Evolutionary conservation across 2,329 filamentous ascomycete genomes (phyloP), one percentile per base, ranked within the genome.

Genomic region (Claviceps capensis): DNA sequence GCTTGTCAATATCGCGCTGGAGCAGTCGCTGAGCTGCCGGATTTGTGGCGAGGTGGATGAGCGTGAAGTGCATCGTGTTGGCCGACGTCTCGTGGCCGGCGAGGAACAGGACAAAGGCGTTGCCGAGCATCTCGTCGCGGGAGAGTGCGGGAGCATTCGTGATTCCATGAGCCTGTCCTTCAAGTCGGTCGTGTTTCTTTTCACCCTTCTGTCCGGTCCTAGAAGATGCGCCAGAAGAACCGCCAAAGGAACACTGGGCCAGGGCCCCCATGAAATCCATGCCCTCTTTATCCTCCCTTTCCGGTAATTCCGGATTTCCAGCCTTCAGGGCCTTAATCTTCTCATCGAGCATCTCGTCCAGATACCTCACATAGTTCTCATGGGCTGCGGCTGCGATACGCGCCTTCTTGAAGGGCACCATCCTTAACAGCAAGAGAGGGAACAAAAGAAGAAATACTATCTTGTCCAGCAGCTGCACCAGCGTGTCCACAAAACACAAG

Each of bases 71-170:
- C 41, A 89, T 72, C 4, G 79, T 77, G 64, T 86, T 88, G 47
- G 86, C 86, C 2, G 85, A 85, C 1, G 86, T 90, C 66, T 93
- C 87, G 65, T 93, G 86, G 13, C 87, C 87, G 0, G 87, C 86
- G 1, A 90, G 72, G 54, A 79, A 73, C 66, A 82, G 79, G 59
- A 83, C 71, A 56, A 83, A 84, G 19, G 84, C 80, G 61, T 89
- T 89, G 49, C 85, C 84, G 30, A 86, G 69, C 53, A 90, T 83
- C 52, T 89, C 84, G 4, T 74, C 73, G 56, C 82, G 77, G 5
- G 68, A 72, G n/a, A 85, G 65, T 17, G 65, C 63, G 13, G 66
- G 69, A 5, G 62, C 56, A 54, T 64, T 65, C 5, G 51, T 49
- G 17, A 48, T 36, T 54, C 38, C 52, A 5, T 13, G 47, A 49